Evolutionary conservation across 2,329 filamentous ascomycete species (phyloP), one percentile per base, ranked within the genome.

Genomic region (Cladosporium cucumerinum): DNA sequence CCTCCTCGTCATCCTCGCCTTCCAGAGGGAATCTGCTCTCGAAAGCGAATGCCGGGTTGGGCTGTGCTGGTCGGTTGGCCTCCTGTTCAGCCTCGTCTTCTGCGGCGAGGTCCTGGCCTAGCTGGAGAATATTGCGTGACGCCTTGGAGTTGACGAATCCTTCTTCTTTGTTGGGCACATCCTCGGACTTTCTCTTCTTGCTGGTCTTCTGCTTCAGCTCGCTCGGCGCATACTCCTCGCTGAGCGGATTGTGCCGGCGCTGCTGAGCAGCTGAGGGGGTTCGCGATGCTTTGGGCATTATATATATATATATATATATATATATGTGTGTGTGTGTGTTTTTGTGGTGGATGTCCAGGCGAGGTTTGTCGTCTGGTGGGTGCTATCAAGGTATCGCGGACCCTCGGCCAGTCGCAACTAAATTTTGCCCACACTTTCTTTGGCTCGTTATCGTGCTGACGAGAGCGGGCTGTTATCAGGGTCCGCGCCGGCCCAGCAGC

Each of bases 231-330:
- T 75, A 98, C 84, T 98, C 95, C 74, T 96, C 91, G 72, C 94
- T 90, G 66, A 99, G 89, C 48, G 94, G 93, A 71, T 96, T 96
- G 80, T 97, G 94, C 69, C 91, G 88, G 73, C 89, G 87, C 66
- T 83, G 49, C 49, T 55, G 48, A 16, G 77, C 80, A 65, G 82
- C 83, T 70, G 78, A 81, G 69, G 67, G 70, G 5, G 82, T 78
- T 67, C 79, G 84, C 21, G 86, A 82, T 65, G 89, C 87, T 82
- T 96, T 96, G 43, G 93, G 92, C 93, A 97, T 96, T 66, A 30
- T 77, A 25, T 30, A 21, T 26, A n/a, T n/a, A n/a, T n/a, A n/a
- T n/a, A n/a, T n/a, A n/a, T n/a, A n/a, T n/a, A n/a, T n/a, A n/a
- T 66, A 30, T 77, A 25, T 30, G 16, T 26, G 25, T 48, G 25